Percentiles rank a stretch among this genome's conserved stretches.
phyloP scores from a whole-genome alignment of 768 basidiomycete species.

The Mycena sanguinolenta region DNA sequence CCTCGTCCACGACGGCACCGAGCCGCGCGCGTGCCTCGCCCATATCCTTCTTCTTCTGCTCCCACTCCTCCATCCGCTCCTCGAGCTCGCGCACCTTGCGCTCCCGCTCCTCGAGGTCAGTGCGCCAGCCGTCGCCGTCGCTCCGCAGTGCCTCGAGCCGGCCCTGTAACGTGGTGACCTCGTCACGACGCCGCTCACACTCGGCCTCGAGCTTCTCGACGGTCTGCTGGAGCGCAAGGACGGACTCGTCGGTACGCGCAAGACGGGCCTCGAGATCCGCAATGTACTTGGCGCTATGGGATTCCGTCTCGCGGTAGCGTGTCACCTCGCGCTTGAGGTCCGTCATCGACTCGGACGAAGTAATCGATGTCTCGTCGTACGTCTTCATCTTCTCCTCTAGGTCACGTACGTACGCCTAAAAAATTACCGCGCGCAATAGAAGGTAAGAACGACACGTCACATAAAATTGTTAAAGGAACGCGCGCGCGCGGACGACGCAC shows the following conservation, averaged over 20 bases:
- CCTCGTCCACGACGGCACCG: conserved; percentile 76
- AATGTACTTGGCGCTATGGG: conserved; percentile 82
- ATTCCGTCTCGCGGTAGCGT: conserved; percentile 82
- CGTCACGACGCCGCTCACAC: conserved; percentile 77
- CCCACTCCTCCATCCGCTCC: conserved; percentile 82
- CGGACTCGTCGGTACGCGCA: conserved; percentile 82
- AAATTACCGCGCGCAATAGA: neutral
- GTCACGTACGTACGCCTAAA: conserved; percentile 93
- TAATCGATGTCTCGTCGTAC: conserved; percentile 83
- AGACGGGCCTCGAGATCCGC: conserved; percentile 88
- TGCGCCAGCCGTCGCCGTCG: conserved; percentile 86
- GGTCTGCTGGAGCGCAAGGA: conserved; percentile 73
- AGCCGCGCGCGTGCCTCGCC: conserved; percentile 76
- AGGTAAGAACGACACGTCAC: conserved; percentile 35
- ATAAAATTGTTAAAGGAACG: conserved; percentile 1
- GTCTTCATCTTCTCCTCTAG: conserved; percentile 92
- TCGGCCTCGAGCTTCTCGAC: conserved; percentile 86
- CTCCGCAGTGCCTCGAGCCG: conserved; percentile 77
- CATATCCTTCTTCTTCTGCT: conserved; percentile 76
- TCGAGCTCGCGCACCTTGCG: conserved; percentile 82
- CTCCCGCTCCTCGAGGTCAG: conserved; percentile 89
- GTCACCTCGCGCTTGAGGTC: conserved; percentile 89
- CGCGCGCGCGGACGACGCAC: conserved; percentile 54
- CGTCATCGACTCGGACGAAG: conserved; percentile 82
- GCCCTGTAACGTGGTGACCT: conserved; percentile 77